These are phyloP conservation scores for Rhodotorula sp. DNA, from an alignment of 1,284 basidiomycete genomes.

Conservation along the genomic window DNA sequence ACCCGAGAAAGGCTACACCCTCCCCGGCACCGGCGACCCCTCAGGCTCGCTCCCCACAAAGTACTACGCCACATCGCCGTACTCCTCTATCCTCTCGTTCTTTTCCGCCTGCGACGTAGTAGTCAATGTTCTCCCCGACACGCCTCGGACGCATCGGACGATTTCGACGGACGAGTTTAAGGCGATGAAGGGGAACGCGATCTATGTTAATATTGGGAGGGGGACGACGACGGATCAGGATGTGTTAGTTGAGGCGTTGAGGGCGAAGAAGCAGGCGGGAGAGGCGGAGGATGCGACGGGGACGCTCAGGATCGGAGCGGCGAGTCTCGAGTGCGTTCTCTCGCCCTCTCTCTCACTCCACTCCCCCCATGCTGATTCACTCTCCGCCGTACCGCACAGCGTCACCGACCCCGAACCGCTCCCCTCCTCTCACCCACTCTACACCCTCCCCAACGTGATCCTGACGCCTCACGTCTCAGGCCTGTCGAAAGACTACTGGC, in stretches of 20 bases:
- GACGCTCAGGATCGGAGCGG: slow-evolving; percentile 26
- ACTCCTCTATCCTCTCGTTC: background rate
- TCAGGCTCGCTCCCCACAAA: slow-evolving; percentile 10
- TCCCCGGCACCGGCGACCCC: slow-evolving; percentile 45
- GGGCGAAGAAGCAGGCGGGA: slow-evolving; percentile 17
- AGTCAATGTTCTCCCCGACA: slow-evolving; percentile 34
- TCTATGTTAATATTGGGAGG: slow-evolving; percentile 45
- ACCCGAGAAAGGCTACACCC: slow-evolving; percentile 5
- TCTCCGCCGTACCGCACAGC: background rate
- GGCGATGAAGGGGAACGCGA: slow-evolving; percentile 32
- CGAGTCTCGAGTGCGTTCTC: slow-evolving; percentile 22
- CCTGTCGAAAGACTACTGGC: slow-evolving; percentile 14
- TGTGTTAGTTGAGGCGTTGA: slow-evolving; percentile 41
- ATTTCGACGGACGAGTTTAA: slow-evolving; percentile 12
- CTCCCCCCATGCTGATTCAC: too few relatives aligned
- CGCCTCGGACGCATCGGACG: slow-evolving; percentile 2
- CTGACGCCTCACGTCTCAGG: slow-evolving; percentile 44
- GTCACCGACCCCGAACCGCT: slow-evolving; percentile 47
- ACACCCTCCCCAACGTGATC: slow-evolving; percentile 40
- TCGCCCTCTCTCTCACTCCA: background rate
- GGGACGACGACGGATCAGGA: slow-evolving; percentile 45
- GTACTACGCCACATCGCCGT: slow-evolving; percentile 19
- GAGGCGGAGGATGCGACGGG: slow-evolving; percentile 38
- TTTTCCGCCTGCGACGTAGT: slow-evolving; percentile 41
- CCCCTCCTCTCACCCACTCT: slow-evolving; percentile 37